phyloP scores from a whole-genome alignment of 2,329 filamentous ascomycete species.

The Hypoxylon rubiginosum region DNA sequence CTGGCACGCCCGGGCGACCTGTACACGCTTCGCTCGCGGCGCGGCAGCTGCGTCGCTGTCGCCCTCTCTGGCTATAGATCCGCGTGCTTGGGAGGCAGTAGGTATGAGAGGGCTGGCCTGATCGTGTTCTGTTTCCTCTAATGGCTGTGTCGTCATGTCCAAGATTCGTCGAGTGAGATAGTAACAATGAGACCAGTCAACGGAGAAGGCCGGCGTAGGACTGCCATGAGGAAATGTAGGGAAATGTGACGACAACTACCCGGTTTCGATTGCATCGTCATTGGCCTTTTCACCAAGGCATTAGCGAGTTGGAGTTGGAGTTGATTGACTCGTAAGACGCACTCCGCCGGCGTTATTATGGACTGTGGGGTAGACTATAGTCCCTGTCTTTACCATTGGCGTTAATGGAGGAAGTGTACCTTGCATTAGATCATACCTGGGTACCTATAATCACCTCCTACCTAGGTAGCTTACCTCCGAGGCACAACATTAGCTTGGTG shows the following conservation, averaged over 20 bases:
- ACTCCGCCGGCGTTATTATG: slow-evolving; percentile 8
- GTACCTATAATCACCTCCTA: slow-evolving; percentile 1
- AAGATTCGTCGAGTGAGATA: neutral
- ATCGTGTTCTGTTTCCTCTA: neutral
- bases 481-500: neutral
- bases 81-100: slow-evolving; percentile 12
- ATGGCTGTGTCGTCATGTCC: slow-evolving; percentile 17
- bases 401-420: slow-evolving; percentile 8
- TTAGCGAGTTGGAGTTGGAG: slow-evolving; percentile 16
- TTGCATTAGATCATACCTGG: slow-evolving; percentile 12
- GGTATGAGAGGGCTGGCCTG: slow-evolving; percentile 4
- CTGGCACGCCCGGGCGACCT: slow-evolving; percentile 60
- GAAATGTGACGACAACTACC: slow-evolving; percentile 4
- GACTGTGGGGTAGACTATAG: slow-evolving; percentile 27
- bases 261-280: slow-evolving; percentile 7
- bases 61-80: slow-evolving; percentile 4
- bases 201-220: neutral
- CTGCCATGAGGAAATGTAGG: slow-evolving; percentile 12
- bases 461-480: neutral
- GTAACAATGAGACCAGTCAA: neutral
- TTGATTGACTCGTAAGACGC: slow-evolving; percentile 3
- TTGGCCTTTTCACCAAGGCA: slow-evolving; percentile 2
- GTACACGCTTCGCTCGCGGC: slow-evolving; percentile 53
- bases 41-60: slow-evolving; percentile 9
- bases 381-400: slow-evolving; percentile 10